Base-by-base conservation (phyloP, 805 yeast genomes). In the Sungouiozyma intestinalis region DNA sequence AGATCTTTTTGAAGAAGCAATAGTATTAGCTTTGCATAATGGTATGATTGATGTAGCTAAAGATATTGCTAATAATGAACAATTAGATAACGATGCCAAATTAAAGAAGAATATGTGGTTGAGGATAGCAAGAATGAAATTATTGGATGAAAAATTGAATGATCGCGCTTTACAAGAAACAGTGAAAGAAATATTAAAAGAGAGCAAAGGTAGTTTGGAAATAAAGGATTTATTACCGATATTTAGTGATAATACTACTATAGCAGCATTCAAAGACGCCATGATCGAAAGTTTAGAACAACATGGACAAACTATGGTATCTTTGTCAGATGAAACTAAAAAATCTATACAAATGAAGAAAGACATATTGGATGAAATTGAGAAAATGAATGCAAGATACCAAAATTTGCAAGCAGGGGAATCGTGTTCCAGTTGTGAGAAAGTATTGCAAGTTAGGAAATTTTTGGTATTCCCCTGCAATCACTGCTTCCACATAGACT, bases 401-500 rank as follows among this genome's bases (percentile, higher is more conserved):
- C 79, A 79, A 33, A 69, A 81, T 0, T 72, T 90, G 16, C 82
- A 83, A 52, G 87, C 95, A 0, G 94, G 92, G 2, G 92, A 81
- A 48, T 74, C 90, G 0, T 92, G 98, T 64, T 65, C 72, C 35
- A 49, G 77, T 3, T 90, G 97, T 60, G 64, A 68, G n/a, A 72
- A 72, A 49, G 72, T 92, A 7, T 65, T 90, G 36, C 72, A 85
- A 2, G 74, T 79, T 3, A 73, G 86, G 44, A 82, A 77, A 55
- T 87, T 87, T 51, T 72, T 80, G 41, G 76, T 79, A 4, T 92
- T 85, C 55, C 96, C 96, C 0, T 92, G 98, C 57, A 81, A 75
- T 43, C 98, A 92, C 58, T 76, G 85, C 4, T 83, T 85, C 63
- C 97, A 92, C 57, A 79, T 79, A 40, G 95, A 87, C 57, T 92